These are phyloP conservation scores for Exserohilum rostratum DNA, from an alignment of 2,329 filamentous ascomycete species.

Conservation along the genomic window DNA sequence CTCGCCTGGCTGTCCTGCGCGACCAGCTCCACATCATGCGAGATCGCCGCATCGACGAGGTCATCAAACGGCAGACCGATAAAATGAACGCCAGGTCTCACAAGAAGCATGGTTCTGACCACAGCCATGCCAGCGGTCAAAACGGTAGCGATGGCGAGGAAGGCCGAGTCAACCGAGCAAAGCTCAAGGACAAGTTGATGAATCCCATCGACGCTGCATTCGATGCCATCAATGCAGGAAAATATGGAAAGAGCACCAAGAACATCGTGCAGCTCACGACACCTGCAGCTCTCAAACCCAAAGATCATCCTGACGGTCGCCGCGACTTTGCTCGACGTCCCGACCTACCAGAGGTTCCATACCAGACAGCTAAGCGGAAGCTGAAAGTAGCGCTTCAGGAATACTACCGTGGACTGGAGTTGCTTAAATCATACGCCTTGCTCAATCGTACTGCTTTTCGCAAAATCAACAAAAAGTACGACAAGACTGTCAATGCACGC, in stretches of 20 bases:
- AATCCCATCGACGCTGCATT: slow-evolving; percentile 53
- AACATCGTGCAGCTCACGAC: slow-evolving; percentile 47
- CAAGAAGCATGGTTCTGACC: slow-evolving; percentile 25
- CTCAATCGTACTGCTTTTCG: slow-evolving; percentile 92
- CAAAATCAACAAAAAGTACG: slow-evolving; percentile 99
- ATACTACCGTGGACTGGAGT: slow-evolving; percentile 88
- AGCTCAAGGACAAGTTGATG: slow-evolving; percentile 28
- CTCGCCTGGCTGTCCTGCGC: slow-evolving; percentile 72
- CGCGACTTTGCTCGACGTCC: slow-evolving; percentile 53
- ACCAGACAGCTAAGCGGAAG: slow-evolving; percentile 87
- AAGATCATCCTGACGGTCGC: slow-evolving; percentile 37
- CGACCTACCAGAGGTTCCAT: slow-evolving; percentile 67
- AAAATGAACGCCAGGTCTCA: slow-evolving; percentile 40
- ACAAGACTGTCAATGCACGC: slow-evolving; percentile 83
- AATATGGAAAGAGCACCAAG: slow-evolving; percentile 63
- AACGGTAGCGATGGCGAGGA: slow-evolving; percentile 32
- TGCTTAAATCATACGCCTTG: slow-evolving; percentile 88
- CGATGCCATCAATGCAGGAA: slow-evolving; percentile 49
- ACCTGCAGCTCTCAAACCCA: slow-evolving; percentile 50
- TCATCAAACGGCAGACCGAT: slow-evolving; percentile 57
- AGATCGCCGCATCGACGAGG: slow-evolving; percentile 77
- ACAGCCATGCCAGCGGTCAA: slow-evolving; percentile 23
- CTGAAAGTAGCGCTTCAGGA: slow-evolving; percentile 90
- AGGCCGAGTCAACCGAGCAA: slow-evolving; percentile 19
- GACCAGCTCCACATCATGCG: slow-evolving; percentile 94